Evolutionary conservation across 305 asterid genomes (phyloP), one percentile per base, ranked within the genome.

Genomic region (Fraxinus velutina): DNA sequence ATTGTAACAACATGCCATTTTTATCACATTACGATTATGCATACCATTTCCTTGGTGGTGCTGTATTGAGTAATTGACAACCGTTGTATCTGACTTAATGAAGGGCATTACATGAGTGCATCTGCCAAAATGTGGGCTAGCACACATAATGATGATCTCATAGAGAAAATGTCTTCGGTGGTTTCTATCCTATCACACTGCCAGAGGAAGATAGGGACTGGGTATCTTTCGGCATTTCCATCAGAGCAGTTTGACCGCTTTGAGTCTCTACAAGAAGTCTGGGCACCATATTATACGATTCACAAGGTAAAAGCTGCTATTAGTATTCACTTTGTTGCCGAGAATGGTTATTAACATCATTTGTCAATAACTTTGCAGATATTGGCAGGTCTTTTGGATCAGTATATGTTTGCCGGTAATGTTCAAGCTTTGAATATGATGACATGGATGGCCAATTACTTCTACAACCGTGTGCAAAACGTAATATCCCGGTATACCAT

Each of bases 211-310:
- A 86, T 92, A 64, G 94, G 96, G 29, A 86, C 92, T 15, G 99
- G 99, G 0, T 95, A 95, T 82, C 98, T 95, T 83, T 95, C 99
- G 7, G 99, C 98, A 68, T 95, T 95, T 84, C 98, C 99, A 1
- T 77, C 95, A 3, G 98, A 95, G 78, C 79, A 83, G 44, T 93
- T 93, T 81, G 98, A 94, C 80, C 92, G 94, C 6, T 86, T 93
- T 81, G 98, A 94, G 86, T 90, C 92, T 77, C 76, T 95, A 77
- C 7, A 88, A 78, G 78, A 86, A 42, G 97, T 95, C 29, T 95
- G 98, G 99, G 99, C 99, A 52, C 99, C 99, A 0, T 96, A 96
- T 87, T 96, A 96, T 85, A 93, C 98, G 6, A 91, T 96, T 83
- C 99, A 96, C 86, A 96, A 96, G 99, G 99, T 96, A 84, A 24